Percentiles rank a stretch among this genome's conserved stretches.
Conservation (phyloP, 768 basidiomycete species). For the Mycena vulgaris region DNA sequence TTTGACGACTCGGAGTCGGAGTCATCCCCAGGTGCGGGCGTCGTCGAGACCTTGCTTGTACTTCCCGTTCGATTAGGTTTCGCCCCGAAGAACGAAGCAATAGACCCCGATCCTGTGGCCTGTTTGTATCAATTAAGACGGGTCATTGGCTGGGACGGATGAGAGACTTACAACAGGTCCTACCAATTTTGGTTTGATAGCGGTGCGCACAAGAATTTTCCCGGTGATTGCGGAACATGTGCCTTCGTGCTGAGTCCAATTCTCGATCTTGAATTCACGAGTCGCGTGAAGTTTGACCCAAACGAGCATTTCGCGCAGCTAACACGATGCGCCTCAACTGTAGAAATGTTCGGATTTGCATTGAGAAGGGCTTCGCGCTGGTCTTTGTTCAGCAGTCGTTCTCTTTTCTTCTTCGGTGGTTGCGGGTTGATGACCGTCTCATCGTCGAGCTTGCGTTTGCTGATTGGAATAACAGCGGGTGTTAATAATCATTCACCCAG, state of each 20-base stretch:
- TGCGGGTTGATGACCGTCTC: background rate
- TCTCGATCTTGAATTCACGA: background rate
- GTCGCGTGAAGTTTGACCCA: constrained; percentile 20
- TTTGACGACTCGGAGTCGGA: background rate
- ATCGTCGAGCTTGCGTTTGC: background rate
- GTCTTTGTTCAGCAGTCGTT: background rate
- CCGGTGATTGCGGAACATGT: constrained; percentile 18
- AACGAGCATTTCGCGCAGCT: background rate
- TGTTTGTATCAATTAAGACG: background rate
- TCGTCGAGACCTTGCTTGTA: background rate
- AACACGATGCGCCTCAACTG: constrained; percentile 16
- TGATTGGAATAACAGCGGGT: too few species aligned
- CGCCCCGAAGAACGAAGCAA: background rate
- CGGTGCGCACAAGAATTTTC: background rate
- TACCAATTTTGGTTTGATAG: background rate
- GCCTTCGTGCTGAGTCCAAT: constrained; percentile 10
- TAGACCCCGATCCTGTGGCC: background rate
- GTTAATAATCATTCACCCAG: too few species aligned
- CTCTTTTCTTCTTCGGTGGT: background rate
- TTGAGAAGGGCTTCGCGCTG: background rate
- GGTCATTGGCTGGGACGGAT: background rate
- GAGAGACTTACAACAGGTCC: background rate
- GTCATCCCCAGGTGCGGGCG: background rate
- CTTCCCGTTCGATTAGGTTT: background rate
- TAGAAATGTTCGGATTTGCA: background rate